Evolutionary conservation across 2,329 filamentous ascomycete genomes (phyloP).

Genomic region (Ophiostoma triangulosporum): DNA sequence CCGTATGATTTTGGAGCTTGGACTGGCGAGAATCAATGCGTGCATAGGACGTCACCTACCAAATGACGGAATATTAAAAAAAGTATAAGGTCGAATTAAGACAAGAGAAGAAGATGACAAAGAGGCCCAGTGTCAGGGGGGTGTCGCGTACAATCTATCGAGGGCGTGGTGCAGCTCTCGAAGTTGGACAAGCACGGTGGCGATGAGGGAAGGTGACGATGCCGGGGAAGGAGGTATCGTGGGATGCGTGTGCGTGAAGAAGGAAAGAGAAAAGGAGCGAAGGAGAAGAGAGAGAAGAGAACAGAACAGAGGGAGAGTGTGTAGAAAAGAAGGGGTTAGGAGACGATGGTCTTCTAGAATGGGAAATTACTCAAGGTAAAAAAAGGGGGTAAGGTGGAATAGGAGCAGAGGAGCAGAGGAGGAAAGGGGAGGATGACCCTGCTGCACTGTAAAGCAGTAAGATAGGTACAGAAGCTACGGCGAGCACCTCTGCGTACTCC

Average conservation of each 20-base stretch:
- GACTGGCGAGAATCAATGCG: slow-evolving; percentile 2
- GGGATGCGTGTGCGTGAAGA: slow-evolving; percentile 4
- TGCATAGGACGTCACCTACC: slow-evolving; percentile 4
- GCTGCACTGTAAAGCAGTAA: not conserved
- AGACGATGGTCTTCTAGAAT: slow-evolving; percentile 12
- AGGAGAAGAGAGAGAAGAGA: slow-evolving; percentile 2
- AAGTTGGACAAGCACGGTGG: slow-evolving; percentile 5
- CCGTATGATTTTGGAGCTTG: not conserved
- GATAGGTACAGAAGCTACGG: not conserved
- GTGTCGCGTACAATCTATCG: slow-evolving; percentile 7
- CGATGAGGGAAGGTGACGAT: not conserved
- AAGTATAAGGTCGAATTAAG: slow-evolving; percentile 4
- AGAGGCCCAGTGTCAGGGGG: slow-evolving; percentile 1
- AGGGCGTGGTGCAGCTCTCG: slow-evolving; percentile 5
- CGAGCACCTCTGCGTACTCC: not conserved
- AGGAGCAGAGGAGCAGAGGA: slow-evolving; percentile 4
- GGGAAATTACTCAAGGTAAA: slow-evolving; percentile 15
- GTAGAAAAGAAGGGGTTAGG: slow-evolving; percentile 6
- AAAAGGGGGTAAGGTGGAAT: slow-evolving; percentile 13
- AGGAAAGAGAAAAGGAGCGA: slow-evolving; percentile 1
- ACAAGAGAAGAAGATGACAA: slow-evolving; percentile 1
- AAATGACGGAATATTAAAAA: slow-evolving; percentile 5
- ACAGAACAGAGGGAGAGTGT: not conserved
- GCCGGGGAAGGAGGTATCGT: slow-evolving; percentile 5
- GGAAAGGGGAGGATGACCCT: not conserved